Percentiles rank a stretch among this genome's conserved stretches.
phyloP scores from a whole-genome alignment of 768 basidiomycete species.

The Saitozyma sp. region DNA sequence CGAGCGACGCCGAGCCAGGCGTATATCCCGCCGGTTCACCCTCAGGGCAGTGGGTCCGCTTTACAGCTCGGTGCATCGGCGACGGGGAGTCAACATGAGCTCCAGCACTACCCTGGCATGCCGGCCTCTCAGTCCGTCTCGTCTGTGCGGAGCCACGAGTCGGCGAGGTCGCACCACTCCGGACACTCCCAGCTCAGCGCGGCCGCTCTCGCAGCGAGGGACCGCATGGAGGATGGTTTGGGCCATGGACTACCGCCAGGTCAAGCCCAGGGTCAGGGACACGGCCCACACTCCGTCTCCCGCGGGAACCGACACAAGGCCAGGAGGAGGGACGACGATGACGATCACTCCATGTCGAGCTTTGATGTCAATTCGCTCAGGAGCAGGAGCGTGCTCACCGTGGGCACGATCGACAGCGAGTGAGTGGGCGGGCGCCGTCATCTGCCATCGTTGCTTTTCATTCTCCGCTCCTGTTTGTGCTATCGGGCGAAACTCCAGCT shows the following conservation, averaged over 20 bases:
- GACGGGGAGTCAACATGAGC: constrained; percentile 1
- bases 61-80: neutral
- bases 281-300: constrained; percentile 5
- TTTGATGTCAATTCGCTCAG: constrained; percentile 36
- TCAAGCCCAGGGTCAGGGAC: constrained; percentile 8
- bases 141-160: neutral
- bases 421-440: constrained; percentile 26
- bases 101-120: neutral
- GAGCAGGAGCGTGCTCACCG: constrained; percentile 42
- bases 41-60: too few relatives aligned
- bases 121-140: neutral
- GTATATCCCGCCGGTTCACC: too few relatives aligned
- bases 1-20: too few relatives aligned
- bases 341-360: constrained; percentile 52
- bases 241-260: neutral
- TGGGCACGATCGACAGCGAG: constrained; percentile 52
- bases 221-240: constrained; percentile 5
- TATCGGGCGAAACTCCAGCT: too few relatives aligned
- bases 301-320: constrained; percentile 46
- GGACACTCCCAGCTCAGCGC: constrained; percentile 10
- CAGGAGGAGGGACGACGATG: constrained; percentile 49
- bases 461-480: too few relatives aligned
- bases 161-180: neutral
- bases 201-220: constrained; percentile 16
- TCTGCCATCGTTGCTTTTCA: constrained; percentile 8